phyloP scores from a whole-genome alignment of 208 protist genomes.

The Trypanosoma boissoni region DNA sequence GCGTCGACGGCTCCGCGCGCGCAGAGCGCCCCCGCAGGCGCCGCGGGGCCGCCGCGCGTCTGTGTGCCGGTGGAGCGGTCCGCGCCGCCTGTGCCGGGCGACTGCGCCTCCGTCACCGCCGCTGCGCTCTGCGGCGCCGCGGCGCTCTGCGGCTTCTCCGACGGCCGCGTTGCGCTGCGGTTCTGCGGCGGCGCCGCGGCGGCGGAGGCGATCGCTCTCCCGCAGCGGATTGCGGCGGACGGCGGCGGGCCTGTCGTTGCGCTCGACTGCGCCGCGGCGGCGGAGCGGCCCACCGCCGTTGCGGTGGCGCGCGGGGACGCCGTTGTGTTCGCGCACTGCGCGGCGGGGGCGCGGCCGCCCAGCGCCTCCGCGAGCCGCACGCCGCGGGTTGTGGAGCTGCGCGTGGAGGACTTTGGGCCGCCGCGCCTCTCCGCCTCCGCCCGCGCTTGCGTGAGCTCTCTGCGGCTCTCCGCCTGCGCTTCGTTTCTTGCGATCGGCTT shows the following conservation, averaged over 20 bases:
- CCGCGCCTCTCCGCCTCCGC: not conserved
- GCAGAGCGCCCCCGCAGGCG: not conserved
- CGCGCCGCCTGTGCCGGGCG: not conserved
- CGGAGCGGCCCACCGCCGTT: too few species aligned
- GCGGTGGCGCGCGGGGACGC: slow-evolving; percentile 31
- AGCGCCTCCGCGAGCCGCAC: too few species aligned
- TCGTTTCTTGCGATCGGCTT: slow-evolving; percentile 17
- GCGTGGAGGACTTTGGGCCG: too few species aligned
- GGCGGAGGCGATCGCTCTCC: slow-evolving; percentile 4
- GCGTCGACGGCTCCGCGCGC: not conserved
- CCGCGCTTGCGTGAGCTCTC: too few species aligned
- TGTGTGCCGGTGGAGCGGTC: slow-evolving; percentile 5
- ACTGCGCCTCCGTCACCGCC: not conserved
- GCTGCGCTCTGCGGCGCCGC: not conserved
- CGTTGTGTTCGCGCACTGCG: too few species aligned
- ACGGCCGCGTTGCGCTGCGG: slow-evolving; percentile 29
- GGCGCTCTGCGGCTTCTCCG: slow-evolving; percentile 28
- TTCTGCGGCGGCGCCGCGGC: not conserved
- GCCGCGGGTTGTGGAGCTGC: too few species aligned
- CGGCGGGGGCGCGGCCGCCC: too few species aligned
- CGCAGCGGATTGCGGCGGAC: too few species aligned
- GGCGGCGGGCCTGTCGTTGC: slow-evolving; percentile 11
- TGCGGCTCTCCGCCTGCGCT: slow-evolving; percentile 17
- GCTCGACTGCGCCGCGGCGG: too few species aligned
- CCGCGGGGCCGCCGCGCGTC: not conserved